Evolutionary conservation across 257 asterid species (phyloP), one percentile per base, ranked within the genome.

Genomic region (Przewalskia tangutica): DNA sequence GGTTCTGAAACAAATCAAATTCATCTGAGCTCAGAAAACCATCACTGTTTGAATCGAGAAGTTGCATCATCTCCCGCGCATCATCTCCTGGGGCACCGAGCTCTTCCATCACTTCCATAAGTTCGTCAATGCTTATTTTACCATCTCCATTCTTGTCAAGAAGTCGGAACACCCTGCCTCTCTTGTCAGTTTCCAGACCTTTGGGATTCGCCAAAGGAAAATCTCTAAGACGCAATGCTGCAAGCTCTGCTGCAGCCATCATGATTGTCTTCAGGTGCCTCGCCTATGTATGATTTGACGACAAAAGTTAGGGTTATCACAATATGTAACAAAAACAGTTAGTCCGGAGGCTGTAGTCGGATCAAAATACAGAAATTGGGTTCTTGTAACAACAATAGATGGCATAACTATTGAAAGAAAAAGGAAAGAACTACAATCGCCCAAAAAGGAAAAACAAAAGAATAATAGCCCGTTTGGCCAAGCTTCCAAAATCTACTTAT

Each of bases 131-230:
- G 88, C 98, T 91, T 89, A 93, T 90, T 84, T 89, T 95, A 66
- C 98, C 99, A 84, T 95, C 99, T 87, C 94, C 98, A 71, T 94
- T 93, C 92, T 95, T 95, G 89, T 95, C 99, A 66, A 95, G 92
- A 88, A 95, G 91, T 77, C 84, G 88, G 87, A 94, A 95, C 11
- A 92, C 92, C 65, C 88, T 87, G 79, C 90, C 91, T 78, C 92
- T 87, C 77, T 65, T 84, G 83, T 92, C 94, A 84, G 82, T 85
- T 67, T 87, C 95, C 46, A 87, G 85, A 83, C 84, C 84, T 84
- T 83, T 88, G 36, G 82, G 92, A 87, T 87, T 90, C 32, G 84
- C 67, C 56, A 91, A 90, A 50, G 98, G 97, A 81, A 92, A 88
- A 89, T 93, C 98, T 85, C 89, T 86, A 56, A 95, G 90, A 54